Evolutionary conservation across 2,329 filamentous ascomycete genomes (phyloP).

Genomic region (Teratosphaeriaceae sp.): DNA sequence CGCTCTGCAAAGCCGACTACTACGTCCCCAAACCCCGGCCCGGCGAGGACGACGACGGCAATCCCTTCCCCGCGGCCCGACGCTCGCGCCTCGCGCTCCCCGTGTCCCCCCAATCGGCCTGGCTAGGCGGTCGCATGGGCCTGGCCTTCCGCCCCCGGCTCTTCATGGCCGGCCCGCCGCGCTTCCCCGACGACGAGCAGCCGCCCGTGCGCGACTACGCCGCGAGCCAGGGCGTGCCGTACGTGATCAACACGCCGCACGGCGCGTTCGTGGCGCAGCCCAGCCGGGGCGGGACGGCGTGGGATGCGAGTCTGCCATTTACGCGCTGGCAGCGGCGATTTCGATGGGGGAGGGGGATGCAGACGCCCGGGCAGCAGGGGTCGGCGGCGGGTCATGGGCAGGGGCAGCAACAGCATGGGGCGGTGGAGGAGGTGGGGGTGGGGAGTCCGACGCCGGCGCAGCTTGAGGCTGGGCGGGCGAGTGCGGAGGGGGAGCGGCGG

Average conservation of each 20-base stretch:
- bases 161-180: slow-evolving; percentile 12
- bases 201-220: too few species aligned
- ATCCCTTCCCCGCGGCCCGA: slow-evolving; percentile 8
- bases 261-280: too few species aligned
- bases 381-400: too few species aligned
- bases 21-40: slow-evolving; percentile 88
- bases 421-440: slow-evolving; percentile 13
- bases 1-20: slow-evolving; percentile 96
- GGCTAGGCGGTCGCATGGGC: slow-evolving; percentile 20
- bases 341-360: too few species aligned
- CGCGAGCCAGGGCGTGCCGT: too few species aligned
- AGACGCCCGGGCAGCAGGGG: too few species aligned
- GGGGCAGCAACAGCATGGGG: slow-evolving; percentile 14
- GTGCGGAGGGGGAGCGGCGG: too few species aligned
- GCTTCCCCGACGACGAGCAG: not conserved
- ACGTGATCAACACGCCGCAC: too few species aligned
- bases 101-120: slow-evolving; percentile 21
- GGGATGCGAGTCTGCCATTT: too few species aligned
- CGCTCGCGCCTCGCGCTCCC: slow-evolving; percentile 13
- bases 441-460: slow-evolving; percentile 21
- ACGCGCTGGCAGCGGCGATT: too few species aligned
- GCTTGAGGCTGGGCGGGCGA: slow-evolving; percentile 28
- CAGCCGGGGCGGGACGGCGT: too few species aligned
- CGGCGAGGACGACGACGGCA: slow-evolving; percentile 39
- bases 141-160: slow-evolving; percentile 22